Conservation (phyloP, 129 eudicot genomes). For the Lactuca sativa region DNA sequence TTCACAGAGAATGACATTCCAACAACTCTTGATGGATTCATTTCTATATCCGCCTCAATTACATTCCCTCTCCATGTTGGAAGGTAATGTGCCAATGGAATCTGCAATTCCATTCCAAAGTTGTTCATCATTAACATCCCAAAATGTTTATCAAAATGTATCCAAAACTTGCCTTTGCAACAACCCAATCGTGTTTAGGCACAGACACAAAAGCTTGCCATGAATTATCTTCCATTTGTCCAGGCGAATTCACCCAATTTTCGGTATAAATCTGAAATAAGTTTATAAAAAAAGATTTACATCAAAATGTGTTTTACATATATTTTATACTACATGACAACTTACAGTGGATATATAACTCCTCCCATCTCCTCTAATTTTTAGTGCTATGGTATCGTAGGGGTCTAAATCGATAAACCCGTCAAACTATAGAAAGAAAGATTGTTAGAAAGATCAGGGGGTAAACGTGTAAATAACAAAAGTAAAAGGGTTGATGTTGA, state of each 20-base stretch:
- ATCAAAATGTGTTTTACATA: not conserved
- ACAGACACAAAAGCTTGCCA: constrained; percentile 94
- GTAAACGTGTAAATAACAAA: not conserved
- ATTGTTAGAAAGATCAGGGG: not conserved
- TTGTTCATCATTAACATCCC: not conserved
- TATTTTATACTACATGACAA: not conserved
- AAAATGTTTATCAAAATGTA: not conserved
- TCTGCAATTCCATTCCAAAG: constrained; percentile 38
- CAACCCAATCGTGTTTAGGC: constrained; percentile 85
- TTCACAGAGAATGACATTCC: constrained; percentile 62
- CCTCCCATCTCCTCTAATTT: constrained; percentile 93
- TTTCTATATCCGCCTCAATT: constrained; percentile 72
- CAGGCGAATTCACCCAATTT: constrained; percentile 97
- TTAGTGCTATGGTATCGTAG: constrained; percentile 83
- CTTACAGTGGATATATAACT: constrained; percentile 96
- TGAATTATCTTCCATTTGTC: constrained; percentile 94
- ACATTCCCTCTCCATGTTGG: constrained; percentile 94
- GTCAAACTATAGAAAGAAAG: constrained; percentile 66
- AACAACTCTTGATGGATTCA: constrained; percentile 81
- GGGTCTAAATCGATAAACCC: constrained; percentile 94
- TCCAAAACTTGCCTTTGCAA: constrained; percentile 68
- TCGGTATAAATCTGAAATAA: constrained; percentile 82
- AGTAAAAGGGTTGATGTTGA: constrained; percentile 18
- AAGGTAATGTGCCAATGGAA: constrained; percentile 80
- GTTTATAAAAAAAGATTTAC: not conserved